Conservation (phyloP, 495 filamentous ascomycete species). For the Aspergillus asperescens region DNA sequence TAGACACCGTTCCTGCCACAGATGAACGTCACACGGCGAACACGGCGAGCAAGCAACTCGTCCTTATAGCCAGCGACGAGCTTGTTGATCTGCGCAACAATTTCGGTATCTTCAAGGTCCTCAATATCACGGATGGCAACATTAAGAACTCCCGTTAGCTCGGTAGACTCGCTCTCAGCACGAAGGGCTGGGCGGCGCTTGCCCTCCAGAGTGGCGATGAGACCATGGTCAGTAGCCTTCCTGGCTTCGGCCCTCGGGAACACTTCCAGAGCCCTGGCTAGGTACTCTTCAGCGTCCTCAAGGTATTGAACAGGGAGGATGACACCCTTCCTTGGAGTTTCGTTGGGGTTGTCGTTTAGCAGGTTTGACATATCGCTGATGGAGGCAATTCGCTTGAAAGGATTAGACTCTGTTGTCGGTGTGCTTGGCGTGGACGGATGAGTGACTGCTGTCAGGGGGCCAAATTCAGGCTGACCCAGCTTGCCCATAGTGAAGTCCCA, state of each 20-base stretch:
- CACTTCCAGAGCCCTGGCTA: slow-evolving; percentile 74
- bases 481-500: slow-evolving; percentile 97
- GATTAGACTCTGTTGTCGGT: slow-evolving; percentile 56
- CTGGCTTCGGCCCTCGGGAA: slow-evolving; percentile 57
- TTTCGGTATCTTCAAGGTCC: slow-evolving; percentile 75
- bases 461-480: slow-evolving; percentile 83
- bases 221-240: slow-evolving; percentile 38
- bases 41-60: slow-evolving; percentile 70
- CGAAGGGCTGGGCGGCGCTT: slow-evolving; percentile 58
- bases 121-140: slow-evolving; percentile 89
- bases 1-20: slow-evolving; percentile 94
- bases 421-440: slow-evolving; percentile 83
- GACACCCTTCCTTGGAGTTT: slow-evolving; percentile 86
- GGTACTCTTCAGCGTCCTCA: slow-evolving; percentile 84
- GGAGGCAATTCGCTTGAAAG: slow-evolving; percentile 78
- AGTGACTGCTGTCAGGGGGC: slow-evolving; percentile 60
- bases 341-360: slow-evolving; percentile 57
- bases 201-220: slow-evolving; percentile 68
- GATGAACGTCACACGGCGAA: slow-evolving; percentile 92
- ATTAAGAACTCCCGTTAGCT: slow-evolving; percentile 86
- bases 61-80: slow-evolving; percentile 78
- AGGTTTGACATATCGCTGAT: slow-evolving; percentile 96
- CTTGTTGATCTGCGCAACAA: slow-evolving; percentile 64
- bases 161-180: slow-evolving; percentile 52
- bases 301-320: slow-evolving; percentile 89